phyloP scores from a whole-genome alignment of 2,329 filamentous ascomycete species.

The Cordyceps tenuipes region DNA sequence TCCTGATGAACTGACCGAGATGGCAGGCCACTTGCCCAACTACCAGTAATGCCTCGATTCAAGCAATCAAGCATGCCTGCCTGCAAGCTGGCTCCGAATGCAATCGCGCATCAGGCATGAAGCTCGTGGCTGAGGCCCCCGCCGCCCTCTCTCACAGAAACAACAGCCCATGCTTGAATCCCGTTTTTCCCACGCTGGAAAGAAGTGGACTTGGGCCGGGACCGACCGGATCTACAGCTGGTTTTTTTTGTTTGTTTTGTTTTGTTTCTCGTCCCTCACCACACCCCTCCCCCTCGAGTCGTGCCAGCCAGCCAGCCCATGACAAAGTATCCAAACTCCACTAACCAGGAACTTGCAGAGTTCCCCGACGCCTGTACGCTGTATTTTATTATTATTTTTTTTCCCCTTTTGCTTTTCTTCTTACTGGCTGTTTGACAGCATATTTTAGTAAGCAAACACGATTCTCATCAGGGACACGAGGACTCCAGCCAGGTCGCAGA shows the following conservation, averaged over 20 bases:
- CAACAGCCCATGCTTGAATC: background rate
- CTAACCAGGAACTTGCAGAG: background rate
- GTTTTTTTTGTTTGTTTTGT: background rate
- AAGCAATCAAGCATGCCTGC: no score
- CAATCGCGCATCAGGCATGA: background rate
- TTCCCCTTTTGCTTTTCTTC: background rate
- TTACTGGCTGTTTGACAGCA: background rate
- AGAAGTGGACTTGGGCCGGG: constrained; percentile 7
- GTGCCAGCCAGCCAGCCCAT: background rate
- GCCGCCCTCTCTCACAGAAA: no score
- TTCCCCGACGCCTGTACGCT: background rate
- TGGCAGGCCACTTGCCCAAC: background rate
- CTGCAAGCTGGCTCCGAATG: background rate
- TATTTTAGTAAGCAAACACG: background rate
- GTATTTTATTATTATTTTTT: no score
- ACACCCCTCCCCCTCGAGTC: background rate
- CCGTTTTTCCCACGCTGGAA: no score
- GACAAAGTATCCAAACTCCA: background rate
- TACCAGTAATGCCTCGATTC: background rate
- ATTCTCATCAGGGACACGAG: background rate
- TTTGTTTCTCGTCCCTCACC: background rate
- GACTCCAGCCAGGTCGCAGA: background rate
- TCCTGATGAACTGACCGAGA: background rate
- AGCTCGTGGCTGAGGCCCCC: background rate
- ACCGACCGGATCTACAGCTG: constrained; percentile 10